Percentiles rank a stretch among this genome's conserved stretches.
These are phyloP conservation scores for Albifimbria verrucaria DNA, from an alignment of 2,329 filamentous ascomycete species.

Conservation along the genomic window DNA sequence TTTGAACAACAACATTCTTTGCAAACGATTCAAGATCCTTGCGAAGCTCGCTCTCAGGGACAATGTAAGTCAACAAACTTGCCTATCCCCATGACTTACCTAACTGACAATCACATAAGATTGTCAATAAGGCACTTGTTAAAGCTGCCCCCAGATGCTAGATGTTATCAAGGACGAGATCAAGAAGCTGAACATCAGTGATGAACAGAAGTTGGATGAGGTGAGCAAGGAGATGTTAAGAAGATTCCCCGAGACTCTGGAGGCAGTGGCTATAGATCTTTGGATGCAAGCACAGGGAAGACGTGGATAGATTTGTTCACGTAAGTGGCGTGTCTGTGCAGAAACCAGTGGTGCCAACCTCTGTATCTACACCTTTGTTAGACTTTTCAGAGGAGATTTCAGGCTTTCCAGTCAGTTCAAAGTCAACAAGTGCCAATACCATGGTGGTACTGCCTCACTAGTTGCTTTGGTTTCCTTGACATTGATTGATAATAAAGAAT, in stretches of 20 bases:
- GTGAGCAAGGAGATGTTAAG: not conserved
- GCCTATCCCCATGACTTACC: not conserved
- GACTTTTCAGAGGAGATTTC: too few species aligned
- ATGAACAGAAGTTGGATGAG: not conserved
- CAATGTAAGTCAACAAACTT: not conserved
- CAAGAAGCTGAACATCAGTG: not conserved
- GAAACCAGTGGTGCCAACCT: too few species aligned
- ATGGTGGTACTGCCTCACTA: too few species aligned
- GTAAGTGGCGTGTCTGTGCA: too few species aligned
- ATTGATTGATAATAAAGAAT: too few species aligned
- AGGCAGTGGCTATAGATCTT: not conserved
- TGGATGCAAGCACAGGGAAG: not conserved
- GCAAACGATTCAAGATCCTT: not conserved
- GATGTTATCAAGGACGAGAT: not conserved
- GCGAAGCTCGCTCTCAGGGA: not conserved
- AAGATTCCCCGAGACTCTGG: not conserved
- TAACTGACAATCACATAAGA: not conserved
- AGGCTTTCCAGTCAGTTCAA: too few species aligned
- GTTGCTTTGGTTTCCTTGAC: too few species aligned
- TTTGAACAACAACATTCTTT: not conserved
- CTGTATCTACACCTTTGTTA: too few species aligned
- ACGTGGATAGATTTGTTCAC: too few species aligned
- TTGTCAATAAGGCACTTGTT: not conserved
- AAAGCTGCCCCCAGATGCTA: not conserved
- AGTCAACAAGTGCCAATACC: too few species aligned